Evolutionary conservation across 2,329 filamentous ascomycete genomes (phyloP), one percentile per base, ranked within the genome.

Genomic region (Dactylellina cionopaga): DNA sequence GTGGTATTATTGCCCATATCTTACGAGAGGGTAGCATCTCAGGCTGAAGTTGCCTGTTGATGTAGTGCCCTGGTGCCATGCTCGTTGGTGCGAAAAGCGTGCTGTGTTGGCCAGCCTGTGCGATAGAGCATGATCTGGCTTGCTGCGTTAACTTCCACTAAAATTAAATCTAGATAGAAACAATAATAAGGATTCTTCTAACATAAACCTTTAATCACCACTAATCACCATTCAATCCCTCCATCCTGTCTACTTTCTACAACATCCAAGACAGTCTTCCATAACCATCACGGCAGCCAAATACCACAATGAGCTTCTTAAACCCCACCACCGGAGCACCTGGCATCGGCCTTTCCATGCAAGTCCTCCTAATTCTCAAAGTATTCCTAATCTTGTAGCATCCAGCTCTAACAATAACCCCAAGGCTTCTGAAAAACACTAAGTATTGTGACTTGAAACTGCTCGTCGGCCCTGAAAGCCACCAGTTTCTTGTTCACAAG

Each of bases 391-490:
- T 15, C 44, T 29, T 19, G 15, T 35, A 11, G 25, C 22, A 25
- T 22, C 22, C n/a, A 24, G 2, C 15, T 41, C 10, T 43, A n/a
- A 5, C 29, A 17, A 24, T 9, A n/a, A n/a, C n/a, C n/a, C n/a
- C n/a, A n/a, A 65, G 60, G 25, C 49, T 65, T 13, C 60, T 65
- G 4, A 24, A 17, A 24, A 65, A 46, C 22, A 39, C 17, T 39
- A 65, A 65, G 39, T 65, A 65, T 29, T 46, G 49, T 31, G 60
- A 65, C 27, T 25, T 65, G 9, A 65, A 65, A 9, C 49, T 65
- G n/a, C 37, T 55, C 10, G 60, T 65, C 17, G 60, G 60, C 6
- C 49, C 47, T 15, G 46, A 65, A 4, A 25, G 47, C 2, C 27
- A 65, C 15, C 37, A 55, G 11, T 46, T 65, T 19, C 29, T 47